phyloP scores from a whole-genome alignment of 2,329 filamentous ascomycete genomes.

The Cordyceps farinosa region DNA sequence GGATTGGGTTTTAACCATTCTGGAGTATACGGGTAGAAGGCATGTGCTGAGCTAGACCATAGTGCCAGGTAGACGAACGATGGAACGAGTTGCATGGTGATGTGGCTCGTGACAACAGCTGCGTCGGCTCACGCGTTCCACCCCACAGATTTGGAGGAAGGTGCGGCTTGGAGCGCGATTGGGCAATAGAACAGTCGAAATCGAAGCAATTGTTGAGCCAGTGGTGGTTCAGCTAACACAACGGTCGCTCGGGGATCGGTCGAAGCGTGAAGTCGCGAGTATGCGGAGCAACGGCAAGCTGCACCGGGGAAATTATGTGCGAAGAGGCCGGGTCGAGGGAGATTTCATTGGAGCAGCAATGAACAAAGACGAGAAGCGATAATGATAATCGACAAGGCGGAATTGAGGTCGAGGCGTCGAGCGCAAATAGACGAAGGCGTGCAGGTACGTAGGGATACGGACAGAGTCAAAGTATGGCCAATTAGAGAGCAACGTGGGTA shows the following conservation, averaged over 20 bases:
- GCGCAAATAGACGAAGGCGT: background rate
- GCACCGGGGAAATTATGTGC: constrained; percentile 5
- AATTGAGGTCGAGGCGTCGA: constrained; percentile 5
- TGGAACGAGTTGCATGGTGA: constrained; percentile 38
- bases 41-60: constrained; percentile 43
- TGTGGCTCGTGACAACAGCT: background rate
- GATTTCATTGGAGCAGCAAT: background rate
- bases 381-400: background rate
- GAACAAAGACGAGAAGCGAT: background rate
- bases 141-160: background rate
- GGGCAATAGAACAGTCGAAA: background rate
- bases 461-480: background rate
- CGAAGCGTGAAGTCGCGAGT: background rate
- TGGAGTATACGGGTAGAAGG: constrained; percentile 47
- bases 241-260: background rate
- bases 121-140: background rate
- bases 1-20: constrained; percentile 29
- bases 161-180: background rate
- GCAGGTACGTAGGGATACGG: background rate
- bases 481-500: background rate
- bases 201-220: background rate
- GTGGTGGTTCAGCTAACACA: background rate
- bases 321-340: background rate
- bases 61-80: constrained; percentile 46
- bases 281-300: background rate